Evolutionary conservation across 108 stramenopile genomes (phyloP), one percentile per base, ranked within the genome.

Genomic region (Cyclotella atomus): DNA sequence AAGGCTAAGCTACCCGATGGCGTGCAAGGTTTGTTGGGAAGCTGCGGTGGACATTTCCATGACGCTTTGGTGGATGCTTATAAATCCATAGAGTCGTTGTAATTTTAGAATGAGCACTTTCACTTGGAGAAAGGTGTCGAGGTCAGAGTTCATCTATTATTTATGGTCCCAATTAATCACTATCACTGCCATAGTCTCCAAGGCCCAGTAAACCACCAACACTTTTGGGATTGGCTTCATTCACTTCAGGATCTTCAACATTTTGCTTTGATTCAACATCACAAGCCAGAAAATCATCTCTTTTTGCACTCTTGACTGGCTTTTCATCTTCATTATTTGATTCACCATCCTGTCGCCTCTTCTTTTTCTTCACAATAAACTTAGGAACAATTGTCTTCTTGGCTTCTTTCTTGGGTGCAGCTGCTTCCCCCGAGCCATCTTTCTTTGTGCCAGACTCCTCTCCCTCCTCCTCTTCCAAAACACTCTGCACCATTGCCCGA

Each of bases 141-240:
- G 9, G 12, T 41, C 12, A 9, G 38, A 9, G 12, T 41, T 41
- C 38, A 41, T 41, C 38, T 41, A n/a, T n/a, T n/a, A n/a, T n/a
- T n/a, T n/a, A n/a, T n/a, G n/a, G n/a, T n/a, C n/a, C 38, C 7
- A 41, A 9, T 49, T 12, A 41, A 62, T 73, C 71, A 73, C 20
- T 29, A 68, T 82, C 81, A 35, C 60, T 63, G 32, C 88, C 89
- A 52, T 93, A 93, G 19, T 84, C 87, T 44, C 77, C 82, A 27
- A 93, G 56, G 29, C 85, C 83, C 36, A 92, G 49, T 12, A 84
- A 66, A 7, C 64, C 83, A 28, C 67, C 77, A 2, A 28, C 76
- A 52, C 57, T 52, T 21, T 59, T 54, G 41, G 33, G 21, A n/a
- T 73, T 44, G 65, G 49, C 17, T 19, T 67, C 45, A 36, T 57